These are phyloP conservation scores for Quambalaria eucalypti DNA, from an alignment of 1,284 basidiomycete species.

Conservation along the genomic window DNA sequence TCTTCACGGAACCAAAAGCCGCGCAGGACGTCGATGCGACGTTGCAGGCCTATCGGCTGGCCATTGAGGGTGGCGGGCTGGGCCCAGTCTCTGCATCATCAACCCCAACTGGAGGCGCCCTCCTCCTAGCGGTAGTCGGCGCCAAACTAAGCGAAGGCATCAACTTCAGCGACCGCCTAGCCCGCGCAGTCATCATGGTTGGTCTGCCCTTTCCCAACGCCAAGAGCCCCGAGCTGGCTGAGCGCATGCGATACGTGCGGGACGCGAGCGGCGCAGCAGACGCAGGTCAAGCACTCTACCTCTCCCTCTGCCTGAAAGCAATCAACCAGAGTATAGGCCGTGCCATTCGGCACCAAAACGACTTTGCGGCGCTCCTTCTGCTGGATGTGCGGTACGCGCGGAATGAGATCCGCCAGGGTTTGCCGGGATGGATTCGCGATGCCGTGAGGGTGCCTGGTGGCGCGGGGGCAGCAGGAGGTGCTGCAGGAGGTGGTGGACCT, in stretches of 20 bases:
- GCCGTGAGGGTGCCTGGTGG: slow-evolving; percentile 52
- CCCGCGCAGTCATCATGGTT: slow-evolving; percentile 72
- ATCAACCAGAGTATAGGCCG: slow-evolving; percentile 93
- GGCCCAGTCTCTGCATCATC: slow-evolving; percentile 40
- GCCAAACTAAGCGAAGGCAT: slow-evolving; percentile 94
- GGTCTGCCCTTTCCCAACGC: slow-evolving; percentile 91
- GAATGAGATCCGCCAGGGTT: slow-evolving; percentile 23
- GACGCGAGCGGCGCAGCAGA: slow-evolving; percentile 8
- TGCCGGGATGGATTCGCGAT: slow-evolving; percentile 58
- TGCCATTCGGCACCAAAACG: slow-evolving; percentile 41
- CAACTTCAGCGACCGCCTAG: slow-evolving; percentile 77
- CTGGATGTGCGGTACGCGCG: slow-evolving; percentile 36
- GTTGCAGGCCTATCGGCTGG: slow-evolving; percentile 65
- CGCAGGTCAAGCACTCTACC: slow-evolving; percentile 33
- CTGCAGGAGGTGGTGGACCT: too few relatives aligned
- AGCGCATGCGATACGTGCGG: slow-evolving; percentile 60
- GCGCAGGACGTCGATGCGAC: slow-evolving; percentile 66
- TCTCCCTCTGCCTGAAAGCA: slow-evolving; percentile 68
- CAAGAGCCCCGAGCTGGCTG: slow-evolving; percentile 77
- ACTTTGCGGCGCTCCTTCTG: slow-evolving; percentile 40
- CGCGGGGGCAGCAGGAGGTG: too few relatives aligned
- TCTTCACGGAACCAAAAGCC: slow-evolving; percentile 81
- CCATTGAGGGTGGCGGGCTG: slow-evolving; percentile 52
- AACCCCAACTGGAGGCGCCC: slow-evolving; percentile 36
- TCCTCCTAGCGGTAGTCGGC: slow-evolving; percentile 75